Conservation (phyloP, 441 rosid genomes). For the Mallotus japonicus region DNA sequence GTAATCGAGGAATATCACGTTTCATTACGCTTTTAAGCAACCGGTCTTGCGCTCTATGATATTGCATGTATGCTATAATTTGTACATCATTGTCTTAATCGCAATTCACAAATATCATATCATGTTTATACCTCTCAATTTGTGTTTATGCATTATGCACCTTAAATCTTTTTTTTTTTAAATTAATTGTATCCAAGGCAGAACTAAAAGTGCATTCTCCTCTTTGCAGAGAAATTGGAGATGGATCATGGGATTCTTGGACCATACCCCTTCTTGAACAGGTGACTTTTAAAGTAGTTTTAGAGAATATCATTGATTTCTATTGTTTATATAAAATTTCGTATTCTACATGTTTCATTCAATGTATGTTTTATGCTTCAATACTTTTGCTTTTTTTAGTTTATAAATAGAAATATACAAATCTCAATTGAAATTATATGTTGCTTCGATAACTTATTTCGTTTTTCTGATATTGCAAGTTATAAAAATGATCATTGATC, state of each 20-base stretch:
- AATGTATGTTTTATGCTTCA: no score
- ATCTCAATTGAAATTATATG: no score
- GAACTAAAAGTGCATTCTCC: background rate
- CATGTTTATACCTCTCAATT: background rate
- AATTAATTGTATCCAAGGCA: background rate
- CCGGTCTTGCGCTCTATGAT: conserved; percentile 70
- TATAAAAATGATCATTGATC: no score
- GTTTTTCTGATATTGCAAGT: no score
- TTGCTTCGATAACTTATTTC: no score
- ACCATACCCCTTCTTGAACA: conserved; percentile 74
- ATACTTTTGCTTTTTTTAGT: no score
- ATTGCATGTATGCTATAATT: conserved; percentile 62
- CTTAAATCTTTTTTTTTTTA: background rate
- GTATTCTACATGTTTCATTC: no score
- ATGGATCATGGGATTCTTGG: conserved; percentile 94
- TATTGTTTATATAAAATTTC: no score
- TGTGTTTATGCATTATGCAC: background rate
- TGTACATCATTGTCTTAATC: background rate
- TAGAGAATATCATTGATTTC: background rate
- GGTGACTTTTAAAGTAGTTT: conserved; percentile 33
- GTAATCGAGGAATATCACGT: conserved; percentile 43
- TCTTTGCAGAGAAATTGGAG: conserved; percentile 67
- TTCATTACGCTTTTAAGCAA: conserved; percentile 61
- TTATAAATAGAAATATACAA: no score
- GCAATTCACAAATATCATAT: background rate